Base-by-base conservation (phyloP, 768 basidiomycete genomes). In the Kwoniella sp. region DNA sequence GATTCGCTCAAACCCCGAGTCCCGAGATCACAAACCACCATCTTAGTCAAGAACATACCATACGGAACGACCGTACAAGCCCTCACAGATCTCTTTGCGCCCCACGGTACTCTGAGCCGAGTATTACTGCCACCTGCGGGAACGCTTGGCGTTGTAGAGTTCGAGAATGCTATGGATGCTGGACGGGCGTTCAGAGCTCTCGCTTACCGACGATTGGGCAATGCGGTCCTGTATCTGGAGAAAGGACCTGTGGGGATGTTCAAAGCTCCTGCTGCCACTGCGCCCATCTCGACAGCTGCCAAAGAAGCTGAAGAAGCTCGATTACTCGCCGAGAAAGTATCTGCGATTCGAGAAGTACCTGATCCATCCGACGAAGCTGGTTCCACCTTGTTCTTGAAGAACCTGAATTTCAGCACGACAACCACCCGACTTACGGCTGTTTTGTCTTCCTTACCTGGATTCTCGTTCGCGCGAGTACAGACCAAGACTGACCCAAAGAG, bases 21-120 rank as follows among this genome's bases (percentile, higher is more conserved):
- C 2, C 72, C 72, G 10, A 74, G 81, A 5, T 94, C 92, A 0
- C 86, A 89, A 70, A 94, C 90, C 0, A 86, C 84, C 33, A 88
- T 98, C 65, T 85, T 99, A 19, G 90, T 97, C 67, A 98, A 98
- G 82, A 98, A 98, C 80, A 92, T 99, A 49, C 95, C 96, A 0
- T 95, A 90, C 72, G 92, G 90, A 6, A 95, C 93, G 2, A 85
- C 88, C 0, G 79, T 82, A 0, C 84, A 86, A 19, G 86, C 91
- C 67, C 86, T 98, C n/a, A 85, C 85, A 24, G 88, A 88, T 63
- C 78, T 97, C 52, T 93, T 98, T 72, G 85, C 86, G 56, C 83
- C 85, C 0, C 88, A 92, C 70, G 93, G 93, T 2, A 81, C 83
- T 58, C 80, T 95, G 25, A 83, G 72, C 21, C 84, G 90, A 12